These are phyloP conservation scores for Cordyceps militaris DNA, from an alignment of 2,329 filamentous ascomycete species.

Conservation along the genomic window DNA sequence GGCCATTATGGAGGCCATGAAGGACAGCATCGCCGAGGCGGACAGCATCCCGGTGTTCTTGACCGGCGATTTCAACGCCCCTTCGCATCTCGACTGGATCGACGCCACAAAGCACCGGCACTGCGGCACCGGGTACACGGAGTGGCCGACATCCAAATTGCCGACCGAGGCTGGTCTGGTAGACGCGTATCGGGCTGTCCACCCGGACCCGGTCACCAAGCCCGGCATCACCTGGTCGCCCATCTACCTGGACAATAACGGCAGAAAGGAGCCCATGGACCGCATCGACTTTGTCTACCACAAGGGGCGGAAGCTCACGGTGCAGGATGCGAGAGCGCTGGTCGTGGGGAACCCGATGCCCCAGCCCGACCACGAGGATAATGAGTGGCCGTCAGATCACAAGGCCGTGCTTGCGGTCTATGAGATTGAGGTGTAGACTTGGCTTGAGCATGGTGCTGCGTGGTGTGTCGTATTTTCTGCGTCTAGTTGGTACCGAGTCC, in stretches of 20 bases:
- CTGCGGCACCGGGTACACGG: conserved; percentile 28
- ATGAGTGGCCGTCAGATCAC: conserved; percentile 38
- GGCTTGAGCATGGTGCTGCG: no score
- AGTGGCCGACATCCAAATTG: conserved; percentile 33
- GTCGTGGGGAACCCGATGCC: conserved; percentile 29
- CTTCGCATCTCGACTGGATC: conserved; percentile 36
- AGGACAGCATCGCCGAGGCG: conserved; percentile 23
- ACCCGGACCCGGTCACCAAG: conserved; percentile 27
- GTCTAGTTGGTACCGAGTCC: no score
- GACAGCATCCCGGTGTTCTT: conserved; percentile 29
- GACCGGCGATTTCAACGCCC: conserved; percentile 36
- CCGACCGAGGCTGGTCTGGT: conserved; percentile 29
- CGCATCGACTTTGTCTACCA: conserved; percentile 38
- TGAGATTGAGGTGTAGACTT: no score
- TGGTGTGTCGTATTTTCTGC: no score
- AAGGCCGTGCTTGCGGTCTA: conserved; percentile 27
- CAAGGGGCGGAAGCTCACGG: conserved; percentile 27
- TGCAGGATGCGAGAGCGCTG: conserved; percentile 24
- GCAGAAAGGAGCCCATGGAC: conserved; percentile 29
- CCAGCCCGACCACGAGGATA: conserved; percentile 28
- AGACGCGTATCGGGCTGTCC: conserved; percentile 32
- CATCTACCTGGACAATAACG: conserved; percentile 26
- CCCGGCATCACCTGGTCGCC: conserved; percentile 37
- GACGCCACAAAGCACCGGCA: conserved; percentile 27
- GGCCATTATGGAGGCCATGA: conserved; percentile 29